These are phyloP conservation scores for Salix exigua DNA, from an alignment of 345 rosid genomes.

Conservation along the genomic window DNA sequence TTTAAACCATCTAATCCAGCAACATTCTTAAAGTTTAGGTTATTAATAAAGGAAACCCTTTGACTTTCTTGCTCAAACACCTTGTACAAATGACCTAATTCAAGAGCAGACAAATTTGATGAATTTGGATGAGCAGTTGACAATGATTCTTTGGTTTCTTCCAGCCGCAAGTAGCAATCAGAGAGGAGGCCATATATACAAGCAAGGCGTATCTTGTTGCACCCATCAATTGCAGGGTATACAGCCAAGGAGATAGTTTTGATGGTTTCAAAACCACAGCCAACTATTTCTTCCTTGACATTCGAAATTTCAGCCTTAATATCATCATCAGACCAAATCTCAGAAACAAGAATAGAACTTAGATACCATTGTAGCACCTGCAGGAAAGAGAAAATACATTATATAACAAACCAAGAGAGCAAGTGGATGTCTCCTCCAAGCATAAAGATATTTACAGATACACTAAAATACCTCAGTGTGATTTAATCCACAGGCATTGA, in stretches of 20 bases:
- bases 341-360: constrained; percentile 67
- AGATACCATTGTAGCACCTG: constrained; percentile 69
- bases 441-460: neutral
- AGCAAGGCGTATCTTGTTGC: constrained; percentile 74
- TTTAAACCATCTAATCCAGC: constrained; percentile 62
- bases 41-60: constrained; percentile 69
- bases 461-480: constrained; percentile 54
- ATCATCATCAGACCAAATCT: constrained; percentile 76
- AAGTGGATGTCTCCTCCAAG: neutral
- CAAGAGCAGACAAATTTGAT: constrained; percentile 28
- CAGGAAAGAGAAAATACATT: constrained; percentile 3
- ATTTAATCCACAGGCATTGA: constrained; percentile 56
- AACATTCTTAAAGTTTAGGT: constrained; percentile 79
- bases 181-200: constrained; percentile 68
- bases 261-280: constrained; percentile 60
- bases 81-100: constrained; percentile 47
- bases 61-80: constrained; percentile 68
- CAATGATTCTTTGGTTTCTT: constrained; percentile 43
- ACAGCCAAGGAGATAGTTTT: constrained; percentile 47
- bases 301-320: constrained; percentile 64
- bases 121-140: constrained; percentile 25
- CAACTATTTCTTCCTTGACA: constrained; percentile 57
- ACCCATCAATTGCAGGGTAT: constrained; percentile 81
- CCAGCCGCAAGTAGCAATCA: constrained; percentile 63
- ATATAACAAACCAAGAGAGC: neutral